These are phyloP conservation scores for Bacidia rubella DNA, from an alignment of 495 filamentous ascomycete species.

Conservation along the genomic window DNA sequence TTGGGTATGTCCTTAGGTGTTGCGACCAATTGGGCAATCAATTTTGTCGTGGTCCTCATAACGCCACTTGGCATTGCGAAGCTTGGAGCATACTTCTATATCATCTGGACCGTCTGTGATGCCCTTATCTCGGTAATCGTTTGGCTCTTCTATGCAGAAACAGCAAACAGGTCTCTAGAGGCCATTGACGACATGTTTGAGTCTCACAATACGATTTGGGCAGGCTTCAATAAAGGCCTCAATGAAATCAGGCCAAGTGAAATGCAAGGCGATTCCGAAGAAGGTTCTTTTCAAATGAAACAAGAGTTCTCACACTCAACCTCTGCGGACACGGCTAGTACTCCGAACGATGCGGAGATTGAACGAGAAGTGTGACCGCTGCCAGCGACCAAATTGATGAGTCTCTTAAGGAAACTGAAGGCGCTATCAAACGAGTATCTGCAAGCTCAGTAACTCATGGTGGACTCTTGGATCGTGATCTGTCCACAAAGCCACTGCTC, in stretches of 20 bases:
- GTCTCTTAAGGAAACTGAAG: no score
- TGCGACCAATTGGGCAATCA: constrained; percentile 29
- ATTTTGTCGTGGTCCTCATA: constrained; percentile 48
- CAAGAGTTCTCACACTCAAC: no score
- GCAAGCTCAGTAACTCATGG: no score
- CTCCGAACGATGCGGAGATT: no score
- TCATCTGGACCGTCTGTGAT: constrained; percentile 48
- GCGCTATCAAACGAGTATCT: no score
- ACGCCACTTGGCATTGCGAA: constrained; percentile 44
- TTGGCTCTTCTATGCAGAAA: constrained; percentile 48
- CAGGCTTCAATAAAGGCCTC: background rate
- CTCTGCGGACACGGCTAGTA: no score
- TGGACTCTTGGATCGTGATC: no score
- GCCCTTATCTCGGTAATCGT: constrained; percentile 42
- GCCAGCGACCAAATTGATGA: no score
- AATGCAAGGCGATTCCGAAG: no score
- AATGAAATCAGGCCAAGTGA: background rate
- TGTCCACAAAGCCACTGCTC: no score
- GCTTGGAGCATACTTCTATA: constrained; percentile 45
- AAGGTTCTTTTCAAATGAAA: no score
- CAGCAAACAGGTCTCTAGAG: constrained; percentile 17
- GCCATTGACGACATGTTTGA: constrained; percentile 19
- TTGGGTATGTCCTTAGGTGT: constrained; percentile 7
- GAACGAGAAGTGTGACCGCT: no score
- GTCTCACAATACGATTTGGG: constrained; percentile 8